These are phyloP conservation scores for Jaapia argillacea DNA, from an alignment of 768 basidiomycete genomes.

Conservation along the genomic window DNA sequence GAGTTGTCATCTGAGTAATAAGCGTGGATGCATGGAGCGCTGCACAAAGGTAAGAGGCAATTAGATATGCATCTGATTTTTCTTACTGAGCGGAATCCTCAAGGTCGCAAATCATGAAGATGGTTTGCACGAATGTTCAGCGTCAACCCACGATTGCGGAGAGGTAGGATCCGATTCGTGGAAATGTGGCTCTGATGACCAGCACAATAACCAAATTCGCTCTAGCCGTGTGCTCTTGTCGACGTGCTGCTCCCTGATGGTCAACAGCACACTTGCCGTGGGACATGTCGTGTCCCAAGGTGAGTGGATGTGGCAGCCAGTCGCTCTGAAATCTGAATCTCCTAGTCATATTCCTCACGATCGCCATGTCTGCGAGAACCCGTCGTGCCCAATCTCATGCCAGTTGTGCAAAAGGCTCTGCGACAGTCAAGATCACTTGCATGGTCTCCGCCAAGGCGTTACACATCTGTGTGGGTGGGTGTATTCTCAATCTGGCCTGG, in stretches of 20 bases:
- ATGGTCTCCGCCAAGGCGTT: constrained; percentile 29
- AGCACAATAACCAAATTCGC: background rate
- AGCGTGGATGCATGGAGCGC: constrained; percentile 37
- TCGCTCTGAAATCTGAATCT: background rate
- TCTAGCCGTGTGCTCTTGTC: constrained; percentile 37
- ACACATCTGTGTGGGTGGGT: constrained; percentile 51
- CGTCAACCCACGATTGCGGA: constrained; percentile 44
- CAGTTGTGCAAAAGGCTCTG: constrained; percentile 48
- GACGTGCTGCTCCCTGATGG: constrained; percentile 19
- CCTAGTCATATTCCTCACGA: constrained; percentile 26
- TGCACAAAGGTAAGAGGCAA: constrained; percentile 37
- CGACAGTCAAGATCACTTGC: constrained; percentile 36
- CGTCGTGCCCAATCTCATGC: constrained; percentile 44
- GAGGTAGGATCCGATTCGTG: constrained; percentile 34
- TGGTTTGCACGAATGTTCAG: constrained; percentile 43
- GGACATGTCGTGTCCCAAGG: constrained; percentile 33
- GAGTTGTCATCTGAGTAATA: constrained; percentile 33
- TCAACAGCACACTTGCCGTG: constrained; percentile 28
- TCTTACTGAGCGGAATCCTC: background rate
- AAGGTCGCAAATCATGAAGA: constrained; percentile 41
- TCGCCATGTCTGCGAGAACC: constrained; percentile 45
- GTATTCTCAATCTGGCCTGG: background rate
- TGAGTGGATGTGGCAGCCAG: constrained; percentile 7
- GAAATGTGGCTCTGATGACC: background rate
- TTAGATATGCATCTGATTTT: background rate